Base-by-base conservation (phyloP, 345 rosid genomes). In the Linum usitatissimum region DNA sequence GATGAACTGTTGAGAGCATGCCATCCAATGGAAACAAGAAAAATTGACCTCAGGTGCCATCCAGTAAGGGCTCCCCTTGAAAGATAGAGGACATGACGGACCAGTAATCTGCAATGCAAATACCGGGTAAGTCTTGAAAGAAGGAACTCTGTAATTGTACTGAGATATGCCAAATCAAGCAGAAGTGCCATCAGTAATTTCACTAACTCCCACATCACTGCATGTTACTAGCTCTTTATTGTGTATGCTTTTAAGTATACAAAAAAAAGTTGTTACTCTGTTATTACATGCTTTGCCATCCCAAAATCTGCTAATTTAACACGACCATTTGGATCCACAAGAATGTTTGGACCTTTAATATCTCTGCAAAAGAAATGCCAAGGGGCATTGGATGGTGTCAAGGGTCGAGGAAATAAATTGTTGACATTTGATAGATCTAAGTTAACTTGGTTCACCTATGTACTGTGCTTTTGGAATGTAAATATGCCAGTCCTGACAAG, bases 31-130 rank as follows among this genome's bases (percentile, higher is more conserved):
- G 39, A 59, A 4, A 34, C 38, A 38, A 18, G 67, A 60, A 34
- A 23, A 45, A 23, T 21, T 20, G n/a, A 86, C 94, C 90, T 86
- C 94, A 28, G 94, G 94, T 61, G 94, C 94, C 90, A 86, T 78
- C 94, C 94, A 86, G 68, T 82, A 84, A 30, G 94, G 94, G 72
- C 94, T 86, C 64, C 94, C 94, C 74, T 84, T 86, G 77, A 86
- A 81, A 39, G 94, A 86, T 54, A 86, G 75, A 3, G 87, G 86
- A 64, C 90, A 84, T 10, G 94, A 82, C 67, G 84, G 94, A 61
- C 94, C 94, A 2, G 86, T 77, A 66, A 86, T 86, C 94, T 86
- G 78, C 67, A 79, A 63, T 57, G 14, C 20, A 18, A 14, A 58
- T 13, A 10, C 38, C 49, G 61, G 60, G 19, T 15, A 30, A 45